Base-by-base conservation (phyloP, 805 yeast species). In the Yamadazyma insecticola region DNA sequence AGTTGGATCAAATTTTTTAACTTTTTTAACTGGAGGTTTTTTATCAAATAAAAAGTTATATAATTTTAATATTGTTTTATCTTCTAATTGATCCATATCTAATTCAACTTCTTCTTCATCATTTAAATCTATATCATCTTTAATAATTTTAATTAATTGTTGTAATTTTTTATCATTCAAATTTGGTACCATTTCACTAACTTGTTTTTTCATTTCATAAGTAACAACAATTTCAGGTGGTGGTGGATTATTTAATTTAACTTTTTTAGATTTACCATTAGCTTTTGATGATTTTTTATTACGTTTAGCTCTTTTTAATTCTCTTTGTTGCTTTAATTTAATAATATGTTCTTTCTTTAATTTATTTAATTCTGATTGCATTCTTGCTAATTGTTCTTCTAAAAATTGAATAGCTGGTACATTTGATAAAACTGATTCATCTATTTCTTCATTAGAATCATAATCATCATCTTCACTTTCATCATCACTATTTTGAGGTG, bases 161-260 rank as follows among this genome's bases (percentile, higher is more conserved):
- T 81, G 84, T 47, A 90, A 65, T 62, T 85, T 86, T 57, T 81
- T 77, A 43, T 88, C 94, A 26, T 87, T 74, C 41, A 79, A 61
- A 37, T 77, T 78, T 31, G 81, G 78, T 53, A 92, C 89, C 44
- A 79, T 79, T 51, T 88, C 97, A 34, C 88, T 77, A 36, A 92
- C 79, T 55, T 87, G 92, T 53, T 86, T 85, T 72, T 92, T 92
- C 97, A 90, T 90, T 51, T 89, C 97, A 53, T 86, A 92, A 0
- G 96, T 85, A 32, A 90, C 87, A n/a, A n/a, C n/a, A n/a, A n/a
- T n/a, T n/a, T n/a, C n/a, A n/a, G n/a, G n/a, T 27, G 27, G 36
- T 33, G 54, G 57, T 9, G 66, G 64, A 31, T 46, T 53, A 19
- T 36, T 44, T 43, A 36, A 18, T 22, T 31, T 36, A 2, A 34